Conservation (phyloP, 345 rosid species). For the Tarenaya hassleriana region DNA sequence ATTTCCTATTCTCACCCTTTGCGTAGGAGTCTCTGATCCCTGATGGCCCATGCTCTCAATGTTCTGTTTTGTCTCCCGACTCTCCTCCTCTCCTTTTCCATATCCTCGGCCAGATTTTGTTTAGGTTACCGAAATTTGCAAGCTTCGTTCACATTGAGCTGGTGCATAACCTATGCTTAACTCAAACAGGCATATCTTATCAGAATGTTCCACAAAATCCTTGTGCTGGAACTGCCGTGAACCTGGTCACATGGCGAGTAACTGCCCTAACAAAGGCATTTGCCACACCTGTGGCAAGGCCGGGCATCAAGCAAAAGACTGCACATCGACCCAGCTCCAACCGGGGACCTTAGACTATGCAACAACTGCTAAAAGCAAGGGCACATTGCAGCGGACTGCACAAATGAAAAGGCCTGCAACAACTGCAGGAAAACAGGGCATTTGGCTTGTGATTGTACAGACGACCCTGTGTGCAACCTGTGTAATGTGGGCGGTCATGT, state of each 20-base stretch:
- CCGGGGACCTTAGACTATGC: slow-evolving; percentile 84
- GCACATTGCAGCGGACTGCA: slow-evolving; percentile 75
- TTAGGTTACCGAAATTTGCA: background rate
- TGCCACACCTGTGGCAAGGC: slow-evolving; percentile 91
- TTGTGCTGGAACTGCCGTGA: slow-evolving; percentile 88
- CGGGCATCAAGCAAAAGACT: slow-evolving; percentile 82
- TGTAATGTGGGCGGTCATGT: slow-evolving; percentile 70
- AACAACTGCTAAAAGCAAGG: slow-evolving; percentile 91
- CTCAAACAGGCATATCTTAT: slow-evolving; percentile 60
- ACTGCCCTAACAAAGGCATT: slow-evolving; percentile 75
- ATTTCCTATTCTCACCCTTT: background rate
- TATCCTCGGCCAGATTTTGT: background rate
- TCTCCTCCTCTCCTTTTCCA: background rate
- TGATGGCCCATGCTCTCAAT: too few relatives aligned
- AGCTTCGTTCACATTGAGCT: background rate
- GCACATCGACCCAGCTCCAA: slow-evolving; percentile 56
- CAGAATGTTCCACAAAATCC: slow-evolving; percentile 72
- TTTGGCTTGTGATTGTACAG: slow-evolving; percentile 70
- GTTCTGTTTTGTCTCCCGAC: too few relatives aligned
- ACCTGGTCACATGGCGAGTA: slow-evolving; percentile 72
- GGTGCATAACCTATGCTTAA: background rate
- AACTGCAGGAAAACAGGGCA: slow-evolving; percentile 87
- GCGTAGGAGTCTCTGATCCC: background rate
- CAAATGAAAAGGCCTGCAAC: slow-evolving; percentile 84
- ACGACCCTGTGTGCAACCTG: slow-evolving; percentile 60